phyloP scores from a whole-genome alignment of 371 early-diverging fungal species.

The Coemansia sp. region DNA sequence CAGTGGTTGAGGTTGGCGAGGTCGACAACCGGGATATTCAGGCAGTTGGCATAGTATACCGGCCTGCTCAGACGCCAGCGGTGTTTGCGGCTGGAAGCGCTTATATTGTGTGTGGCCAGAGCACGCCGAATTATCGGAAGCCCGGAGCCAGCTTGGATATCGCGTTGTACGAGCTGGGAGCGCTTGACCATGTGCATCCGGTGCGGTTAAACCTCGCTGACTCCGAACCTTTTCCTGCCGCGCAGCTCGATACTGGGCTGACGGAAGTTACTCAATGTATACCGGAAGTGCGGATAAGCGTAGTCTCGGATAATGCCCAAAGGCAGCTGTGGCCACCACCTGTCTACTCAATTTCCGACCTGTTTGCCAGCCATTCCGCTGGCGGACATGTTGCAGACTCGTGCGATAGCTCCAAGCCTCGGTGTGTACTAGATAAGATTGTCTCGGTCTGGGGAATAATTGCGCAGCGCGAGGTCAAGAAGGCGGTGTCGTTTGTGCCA shows the following conservation, averaged over 20 bases:
- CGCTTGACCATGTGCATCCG: constrained; percentile 18
- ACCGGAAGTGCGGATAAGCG: constrained; percentile 8
- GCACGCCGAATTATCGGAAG: not conserved
- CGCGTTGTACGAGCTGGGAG: not conserved
- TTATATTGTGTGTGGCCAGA: constrained; percentile 20
- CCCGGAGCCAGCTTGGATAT: not conserved
- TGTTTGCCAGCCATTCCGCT: not conserved
- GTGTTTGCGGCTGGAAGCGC: constrained; percentile 19
- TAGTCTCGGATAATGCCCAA: not conserved
- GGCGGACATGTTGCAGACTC: not conserved
- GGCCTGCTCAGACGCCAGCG: constrained; percentile 9
- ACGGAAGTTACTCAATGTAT: not conserved
- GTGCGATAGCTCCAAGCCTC: not conserved
- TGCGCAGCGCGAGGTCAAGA: constrained; percentile 10
- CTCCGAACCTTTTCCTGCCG: not conserved
- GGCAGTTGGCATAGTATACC: constrained; percentile 6
- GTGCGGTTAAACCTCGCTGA: constrained; percentile 2
- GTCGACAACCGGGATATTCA: not conserved
- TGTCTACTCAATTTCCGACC: constrained; percentile 10
- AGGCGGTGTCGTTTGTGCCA: constrained; percentile 2
- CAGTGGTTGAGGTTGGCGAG: not conserved
- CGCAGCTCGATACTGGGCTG: not conserved
- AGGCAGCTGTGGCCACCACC: not conserved
- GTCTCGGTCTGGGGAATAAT: constrained; percentile 23
- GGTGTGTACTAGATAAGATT: constrained; percentile 2